Conservation (phyloP, 805 yeast genomes). For the Groenewaldozyma tartarivorans region DNA sequence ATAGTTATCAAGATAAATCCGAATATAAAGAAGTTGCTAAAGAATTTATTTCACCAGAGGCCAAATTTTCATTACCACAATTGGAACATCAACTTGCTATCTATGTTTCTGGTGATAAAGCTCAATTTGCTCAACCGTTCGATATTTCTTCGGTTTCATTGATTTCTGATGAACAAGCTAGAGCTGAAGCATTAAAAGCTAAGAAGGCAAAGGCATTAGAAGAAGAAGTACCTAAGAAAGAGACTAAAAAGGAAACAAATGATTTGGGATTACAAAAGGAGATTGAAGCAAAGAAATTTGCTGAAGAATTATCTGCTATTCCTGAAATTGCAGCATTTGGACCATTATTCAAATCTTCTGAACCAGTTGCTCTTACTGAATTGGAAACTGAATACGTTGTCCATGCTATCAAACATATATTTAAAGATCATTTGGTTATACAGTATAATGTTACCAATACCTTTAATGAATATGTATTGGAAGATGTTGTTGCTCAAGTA, state of each 20-base stretch:
- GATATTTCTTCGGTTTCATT: constrained; percentile 60
- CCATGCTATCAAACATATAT: constrained; percentile 72
- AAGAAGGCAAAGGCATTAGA: constrained; percentile 50
- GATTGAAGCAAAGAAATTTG: constrained; percentile 32
- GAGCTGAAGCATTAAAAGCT: constrained; percentile 26
- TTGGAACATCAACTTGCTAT: constrained; percentile 69
- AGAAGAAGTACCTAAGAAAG: constrained; percentile 48
- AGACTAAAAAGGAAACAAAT: constrained; percentile 23
- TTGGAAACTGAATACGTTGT: constrained; percentile 90
- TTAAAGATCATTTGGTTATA: constrained; percentile 58
- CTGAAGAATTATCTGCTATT: constrained; percentile 57
- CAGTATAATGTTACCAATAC: constrained; percentile 85
- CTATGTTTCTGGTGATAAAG: constrained; percentile 51
- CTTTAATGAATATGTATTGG: constrained; percentile 63
- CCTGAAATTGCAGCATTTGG: constrained; percentile 74
- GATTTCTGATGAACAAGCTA: constrained; percentile 30
- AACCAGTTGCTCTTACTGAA: constrained; percentile 66
- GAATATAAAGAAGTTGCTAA: constrained; percentile 22
- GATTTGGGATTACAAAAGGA: constrained; percentile 15
- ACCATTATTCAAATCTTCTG: constrained; percentile 50
- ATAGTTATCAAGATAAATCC: constrained; percentile 23
- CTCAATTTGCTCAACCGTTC: constrained; percentile 44
- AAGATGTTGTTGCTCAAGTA: constrained; percentile 66
- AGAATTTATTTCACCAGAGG: constrained; percentile 53
- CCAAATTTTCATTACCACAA: constrained; percentile 61